These are phyloP conservation scores for Gloeopeniophorella convolvens DNA, from an alignment of 768 basidiomycete species.

Conservation along the genomic window DNA sequence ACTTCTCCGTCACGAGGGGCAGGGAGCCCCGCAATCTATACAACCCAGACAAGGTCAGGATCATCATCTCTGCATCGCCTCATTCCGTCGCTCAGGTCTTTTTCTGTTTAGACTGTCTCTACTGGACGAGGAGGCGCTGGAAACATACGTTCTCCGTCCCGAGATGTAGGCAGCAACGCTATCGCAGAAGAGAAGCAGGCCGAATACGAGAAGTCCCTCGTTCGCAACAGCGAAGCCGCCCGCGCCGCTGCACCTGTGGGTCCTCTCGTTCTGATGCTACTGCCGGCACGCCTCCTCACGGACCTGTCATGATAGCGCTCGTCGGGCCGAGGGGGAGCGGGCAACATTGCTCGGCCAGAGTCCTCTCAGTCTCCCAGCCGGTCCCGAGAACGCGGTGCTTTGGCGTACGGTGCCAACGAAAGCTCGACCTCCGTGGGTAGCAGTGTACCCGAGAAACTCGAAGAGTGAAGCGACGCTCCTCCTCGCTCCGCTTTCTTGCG, in stretches of 20 bases:
- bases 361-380: not conserved
- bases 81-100: not conserved
- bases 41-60: not conserved
- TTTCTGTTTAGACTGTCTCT: not conserved
- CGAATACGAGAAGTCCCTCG: not conserved
- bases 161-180: not conserved
- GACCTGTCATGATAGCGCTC: conserved; percentile 6
- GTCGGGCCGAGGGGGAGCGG: conserved; percentile 8
- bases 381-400: not conserved
- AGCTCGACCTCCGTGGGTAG: no score
- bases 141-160: conserved; percentile 1
- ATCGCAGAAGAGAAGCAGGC: not conserved
- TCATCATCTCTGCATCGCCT: not conserved
- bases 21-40: not conserved
- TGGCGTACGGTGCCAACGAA: no score
- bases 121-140: conserved; percentile 16
- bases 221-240: not conserved
- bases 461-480: no score
- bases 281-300: no score
- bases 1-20: not conserved
- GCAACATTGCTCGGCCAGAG: not conserved
- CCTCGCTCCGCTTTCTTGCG: no score
- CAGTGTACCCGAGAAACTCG: no score
- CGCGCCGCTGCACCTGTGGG: not conserved
- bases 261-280: not conserved